Evolutionary conservation across 1,284 basidiomycete genomes (phyloP).

Genomic region (Malassezia caprae): DNA sequence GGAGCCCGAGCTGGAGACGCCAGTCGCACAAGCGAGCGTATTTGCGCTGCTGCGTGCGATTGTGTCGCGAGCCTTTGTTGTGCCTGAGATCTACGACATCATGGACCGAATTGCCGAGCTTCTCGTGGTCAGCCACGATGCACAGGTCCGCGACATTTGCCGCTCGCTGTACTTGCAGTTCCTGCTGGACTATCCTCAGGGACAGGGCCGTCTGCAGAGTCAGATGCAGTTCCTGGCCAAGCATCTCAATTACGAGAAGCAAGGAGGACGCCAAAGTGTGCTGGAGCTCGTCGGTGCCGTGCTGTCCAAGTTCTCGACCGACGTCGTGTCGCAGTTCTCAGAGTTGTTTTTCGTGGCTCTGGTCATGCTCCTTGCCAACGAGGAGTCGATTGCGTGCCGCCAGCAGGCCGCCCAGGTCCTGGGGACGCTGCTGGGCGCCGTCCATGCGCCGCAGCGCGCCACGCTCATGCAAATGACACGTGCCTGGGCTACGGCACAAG

Average conservation of each 20-base stretch:
- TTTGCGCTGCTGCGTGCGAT: constrained; percentile 88
- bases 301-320: constrained; percentile 70
- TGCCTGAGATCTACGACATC: constrained; percentile 91
- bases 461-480: constrained; percentile 64
- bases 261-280: constrained; percentile 80
- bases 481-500: constrained; percentile 62
- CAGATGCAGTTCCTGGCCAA: constrained; percentile 88
- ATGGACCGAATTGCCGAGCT: constrained; percentile 92
- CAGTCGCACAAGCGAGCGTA: constrained; percentile 66
- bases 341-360: constrained; percentile 85
- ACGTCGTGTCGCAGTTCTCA: constrained; percentile 67
- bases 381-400: constrained; percentile 76
- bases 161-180: constrained; percentile 84
- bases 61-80: constrained; percentile 77
- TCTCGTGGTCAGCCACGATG: constrained; percentile 84
- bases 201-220: constrained; percentile 73
- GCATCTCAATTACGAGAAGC: constrained; percentile 82
- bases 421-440: constrained; percentile 61
- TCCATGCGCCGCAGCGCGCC: constrained; percentile 59
- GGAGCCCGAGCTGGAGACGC: constrained; percentile 84
- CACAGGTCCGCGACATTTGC: constrained; percentile 81
- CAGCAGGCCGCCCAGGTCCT: constrained; percentile 76
- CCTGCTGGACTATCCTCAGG: constrained; percentile 94
- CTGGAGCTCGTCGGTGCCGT: constrained; percentile 79
- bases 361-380: constrained; percentile 86